Conservation (phyloP, 345 rosid genomes). For the Citrus maxima region DNA sequence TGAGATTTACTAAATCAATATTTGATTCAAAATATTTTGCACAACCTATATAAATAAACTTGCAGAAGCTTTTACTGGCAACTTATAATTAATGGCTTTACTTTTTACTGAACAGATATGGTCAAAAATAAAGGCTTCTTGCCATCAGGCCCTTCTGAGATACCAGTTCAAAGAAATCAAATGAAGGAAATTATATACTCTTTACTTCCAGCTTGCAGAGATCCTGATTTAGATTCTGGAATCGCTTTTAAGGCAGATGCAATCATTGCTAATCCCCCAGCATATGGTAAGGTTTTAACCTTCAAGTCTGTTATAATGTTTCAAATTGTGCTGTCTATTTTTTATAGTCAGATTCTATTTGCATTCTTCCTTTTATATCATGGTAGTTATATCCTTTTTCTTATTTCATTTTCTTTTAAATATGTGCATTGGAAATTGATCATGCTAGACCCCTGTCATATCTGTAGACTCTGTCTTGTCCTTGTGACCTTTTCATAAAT, state of each 20-base stretch:
- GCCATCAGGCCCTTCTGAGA: slow-evolving; percentile 98
- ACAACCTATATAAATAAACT: neutral
- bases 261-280: slow-evolving; percentile 98
- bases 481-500: neutral
- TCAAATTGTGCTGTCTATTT: neutral
- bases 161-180: slow-evolving; percentile 85
- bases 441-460: neutral
- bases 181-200: slow-evolving; percentile 81
- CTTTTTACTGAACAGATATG: slow-evolving; percentile 70
- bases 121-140: slow-evolving; percentile 97
- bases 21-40: neutral
- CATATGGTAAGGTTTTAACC: slow-evolving; percentile 62
- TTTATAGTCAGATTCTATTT: neutral
- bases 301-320: slow-evolving; percentile 2
- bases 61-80: slow-evolving; percentile 1
- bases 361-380: too few species aligned
- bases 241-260: slow-evolving; percentile 91
- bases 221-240: slow-evolving; percentile 85
- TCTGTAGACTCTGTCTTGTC: neutral
- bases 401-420: neutral
- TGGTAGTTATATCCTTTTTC: neutral
- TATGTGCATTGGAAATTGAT: neutral
- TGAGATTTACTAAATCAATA: neutral
- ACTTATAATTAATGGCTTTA: slow-evolving; percentile 1
- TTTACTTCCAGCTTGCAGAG: slow-evolving; percentile 90